phyloP scores from a whole-genome alignment of 1,139 yeast species.

The Pichia sp. region DNA sequence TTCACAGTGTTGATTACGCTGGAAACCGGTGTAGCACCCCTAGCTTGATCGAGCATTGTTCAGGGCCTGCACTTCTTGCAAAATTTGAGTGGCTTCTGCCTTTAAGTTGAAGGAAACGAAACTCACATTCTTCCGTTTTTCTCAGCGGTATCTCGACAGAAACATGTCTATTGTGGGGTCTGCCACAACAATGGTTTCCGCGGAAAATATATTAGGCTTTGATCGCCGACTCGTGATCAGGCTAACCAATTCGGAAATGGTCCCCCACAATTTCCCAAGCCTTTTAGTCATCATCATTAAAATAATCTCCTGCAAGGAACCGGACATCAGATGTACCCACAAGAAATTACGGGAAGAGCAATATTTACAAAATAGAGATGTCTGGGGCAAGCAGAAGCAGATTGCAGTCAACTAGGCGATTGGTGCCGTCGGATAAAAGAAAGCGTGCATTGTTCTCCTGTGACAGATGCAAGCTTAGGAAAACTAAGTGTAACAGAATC shows the following conservation, averaged over 20 bases:
- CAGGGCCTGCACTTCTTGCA: too few relatives aligned
- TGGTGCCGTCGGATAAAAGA: constrained; percentile 36
- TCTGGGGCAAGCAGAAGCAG: constrained; percentile 1
- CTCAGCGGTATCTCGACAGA: not conserved
- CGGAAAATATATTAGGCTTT: not conserved
- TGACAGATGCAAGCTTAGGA: constrained; percentile 43
- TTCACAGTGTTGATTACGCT: constrained; percentile 53
- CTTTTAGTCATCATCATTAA: not conserved
- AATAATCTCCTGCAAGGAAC: too few relatives aligned
- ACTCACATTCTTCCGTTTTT: not conserved
- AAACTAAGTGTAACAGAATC: constrained; percentile 40
- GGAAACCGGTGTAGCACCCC: constrained; percentile 29
- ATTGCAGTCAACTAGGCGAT: constrained; percentile 29
- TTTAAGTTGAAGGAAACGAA: not conserved
- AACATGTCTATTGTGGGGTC: not conserved
- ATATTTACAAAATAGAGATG: not conserved
- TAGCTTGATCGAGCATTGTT: not conserved
- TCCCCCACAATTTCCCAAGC: not conserved
- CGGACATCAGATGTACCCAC: too few relatives aligned
- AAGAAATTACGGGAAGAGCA: not conserved
- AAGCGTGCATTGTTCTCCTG: constrained; percentile 42
- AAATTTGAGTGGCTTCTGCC: not conserved
- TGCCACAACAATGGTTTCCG: not conserved
- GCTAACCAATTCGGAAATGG: not conserved
- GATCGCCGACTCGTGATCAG: not conserved